Conservation (phyloP, 23 red algal species). For the Chondrus crispus region DNA sequence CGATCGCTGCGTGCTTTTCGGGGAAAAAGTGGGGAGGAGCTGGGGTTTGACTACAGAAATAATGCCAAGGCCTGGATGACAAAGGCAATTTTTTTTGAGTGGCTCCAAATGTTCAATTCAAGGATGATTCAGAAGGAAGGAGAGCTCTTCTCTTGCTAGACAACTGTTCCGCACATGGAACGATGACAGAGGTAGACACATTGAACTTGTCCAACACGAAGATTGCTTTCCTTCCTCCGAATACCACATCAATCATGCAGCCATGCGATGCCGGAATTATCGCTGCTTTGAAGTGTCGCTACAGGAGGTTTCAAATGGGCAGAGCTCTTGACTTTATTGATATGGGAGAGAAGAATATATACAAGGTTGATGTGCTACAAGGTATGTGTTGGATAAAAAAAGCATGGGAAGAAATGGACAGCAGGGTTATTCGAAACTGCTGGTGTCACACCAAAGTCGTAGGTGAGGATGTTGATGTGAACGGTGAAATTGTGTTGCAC, state of each 20-base stretch:
- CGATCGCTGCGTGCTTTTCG: neutral
- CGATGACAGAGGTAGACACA: neutral
- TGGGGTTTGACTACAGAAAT: neutral
- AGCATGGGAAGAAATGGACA: conserved; percentile 1
- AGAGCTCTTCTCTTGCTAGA: neutral
- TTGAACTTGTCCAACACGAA: neutral
- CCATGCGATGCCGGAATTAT: conserved; percentile 28
- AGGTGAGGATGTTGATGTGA: no score
- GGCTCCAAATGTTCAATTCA: neutral
- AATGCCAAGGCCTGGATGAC: neutral
- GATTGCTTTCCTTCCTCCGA: conserved; percentile 2
- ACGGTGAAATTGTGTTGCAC: no score
- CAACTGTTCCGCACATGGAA: neutral
- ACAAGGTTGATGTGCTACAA: neutral
- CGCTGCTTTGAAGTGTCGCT: conserved; percentile 7
- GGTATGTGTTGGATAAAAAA: neutral
- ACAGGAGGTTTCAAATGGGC: neutral
- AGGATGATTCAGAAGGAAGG: no score
- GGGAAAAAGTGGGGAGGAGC: neutral
- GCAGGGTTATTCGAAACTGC: no score
- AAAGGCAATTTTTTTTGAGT: neutral
- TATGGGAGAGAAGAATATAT: neutral
- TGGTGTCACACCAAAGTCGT: no score
- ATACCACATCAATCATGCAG: neutral
- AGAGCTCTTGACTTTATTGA: neutral